Percentiles rank a stretch among this genome's conserved stretches.
These are phyloP conservation scores for Pseudonectria foliicola DNA, from an alignment of 2,329 filamentous ascomycete species.

Conservation along the genomic window DNA sequence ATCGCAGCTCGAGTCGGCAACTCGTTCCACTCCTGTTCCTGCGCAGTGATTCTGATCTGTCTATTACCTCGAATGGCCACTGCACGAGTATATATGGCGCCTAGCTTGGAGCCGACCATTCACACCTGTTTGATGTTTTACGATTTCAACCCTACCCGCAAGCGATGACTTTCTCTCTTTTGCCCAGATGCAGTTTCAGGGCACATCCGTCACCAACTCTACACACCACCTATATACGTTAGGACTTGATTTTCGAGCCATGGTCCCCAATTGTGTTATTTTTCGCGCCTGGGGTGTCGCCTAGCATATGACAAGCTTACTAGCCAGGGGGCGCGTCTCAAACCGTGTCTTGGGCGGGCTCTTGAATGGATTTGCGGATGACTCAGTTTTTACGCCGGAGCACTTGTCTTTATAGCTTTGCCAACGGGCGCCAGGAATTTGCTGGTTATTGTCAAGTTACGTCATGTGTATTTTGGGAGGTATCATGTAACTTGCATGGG, in stretches of 20 bases:
- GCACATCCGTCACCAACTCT: constrained; percentile 22
- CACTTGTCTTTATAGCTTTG: not conserved
- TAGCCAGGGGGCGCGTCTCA: too few relatives aligned
- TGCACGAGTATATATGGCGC: not conserved
- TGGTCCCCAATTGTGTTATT: constrained; percentile 19
- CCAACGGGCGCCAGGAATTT: constrained; percentile 6
- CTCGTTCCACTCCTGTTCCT: constrained; percentile 18
- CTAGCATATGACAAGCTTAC: constrained; percentile 4
- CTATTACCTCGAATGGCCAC: not conserved
- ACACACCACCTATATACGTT: constrained; percentile 11
- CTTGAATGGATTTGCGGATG: constrained; percentile 13
- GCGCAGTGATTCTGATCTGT: not conserved
- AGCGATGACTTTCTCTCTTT: constrained; percentile 27
- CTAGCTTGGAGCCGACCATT: constrained; percentile 2
- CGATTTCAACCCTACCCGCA: constrained; percentile 13
- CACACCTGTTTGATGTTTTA: constrained; percentile 6
- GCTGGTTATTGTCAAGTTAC: constrained; percentile 7
- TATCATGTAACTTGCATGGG: constrained; percentile 19
- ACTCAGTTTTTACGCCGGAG: constrained; percentile 7
- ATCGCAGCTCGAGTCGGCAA: constrained; percentile 41
- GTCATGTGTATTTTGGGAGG: constrained; percentile 16
- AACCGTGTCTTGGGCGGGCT: too few relatives aligned
- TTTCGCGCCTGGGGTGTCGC: constrained; percentile 13
- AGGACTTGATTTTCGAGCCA: constrained; percentile 19
- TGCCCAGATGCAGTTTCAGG: constrained; percentile 10